Base-by-base conservation (phyloP, 768 basidiomycete species). In the Russula brevipes region DNA sequence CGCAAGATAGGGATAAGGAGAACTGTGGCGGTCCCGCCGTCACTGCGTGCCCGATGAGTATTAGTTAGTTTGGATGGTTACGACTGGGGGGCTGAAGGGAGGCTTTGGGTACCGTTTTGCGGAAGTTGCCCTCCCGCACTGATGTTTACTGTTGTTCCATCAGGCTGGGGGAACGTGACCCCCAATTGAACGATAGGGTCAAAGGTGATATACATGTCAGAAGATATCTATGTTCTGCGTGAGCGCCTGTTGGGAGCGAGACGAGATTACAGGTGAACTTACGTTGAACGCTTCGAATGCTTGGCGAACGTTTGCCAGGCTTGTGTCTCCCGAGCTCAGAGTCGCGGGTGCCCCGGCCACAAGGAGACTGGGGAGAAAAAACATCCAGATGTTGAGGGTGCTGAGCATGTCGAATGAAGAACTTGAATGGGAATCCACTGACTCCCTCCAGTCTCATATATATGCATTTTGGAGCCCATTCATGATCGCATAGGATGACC, bases 81-180 rank as follows among this genome's bases (percentile, higher is more conserved):
- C 16, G 41, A 42, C 12, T 24, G 24, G 24, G 24, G 24, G 24
- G 24, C 24, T 24, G 1, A 24, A 1, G 24, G 24, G 41, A 42
- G 41, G 11, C 5, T 11, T 10, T 9, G 11, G 41, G 16, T 42
- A 42, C 41, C 7, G 12, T 42, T 42, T 42, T 14, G 41, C 41
- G 41, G 41, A 14, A 42, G 11, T 14, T 11, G 41, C 16, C 16
- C 41, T 10, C 41, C 41, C 41, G 41, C 41, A 16, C 12, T 12
- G 41, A 42, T 16, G 12, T 9, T n/a, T 5, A 54, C 11, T 6
- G 45, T 9, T 7, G 57, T n/a, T 4, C 33, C 57, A 17, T 16
- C 45, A 24, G 52, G 41, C 46, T 59, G 7, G 6, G 51, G 57
- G 45, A 59, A 63, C 7, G 35, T n/a, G 19, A 63, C 41, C 36